Base-by-base conservation (phyloP, 331 rosid genomes). In the Quercus tomentella region DNA sequence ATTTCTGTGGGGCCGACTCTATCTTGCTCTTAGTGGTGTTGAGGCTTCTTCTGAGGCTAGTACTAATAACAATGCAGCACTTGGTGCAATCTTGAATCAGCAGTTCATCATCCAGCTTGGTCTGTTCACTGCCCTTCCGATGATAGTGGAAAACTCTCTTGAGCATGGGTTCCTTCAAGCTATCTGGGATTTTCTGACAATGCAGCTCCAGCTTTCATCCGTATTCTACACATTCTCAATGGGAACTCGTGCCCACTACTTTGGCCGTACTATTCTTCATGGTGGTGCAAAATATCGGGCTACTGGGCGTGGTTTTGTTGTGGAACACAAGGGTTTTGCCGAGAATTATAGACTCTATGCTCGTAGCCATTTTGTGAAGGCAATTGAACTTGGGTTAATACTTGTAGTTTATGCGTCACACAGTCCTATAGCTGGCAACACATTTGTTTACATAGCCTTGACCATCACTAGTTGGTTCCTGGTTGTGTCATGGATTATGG, bases 211-310 rank as follows among this genome's bases (percentile, higher is more conserved):
- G 80, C 94, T 94, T 83, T 92, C 98, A 57, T 92, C 97, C 66
- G 96, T 94, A 77, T 94, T 94, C 78, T 94, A 84, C 88, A 85
- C 97, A 67, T 94, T 94, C 86, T 92, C 97, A 20, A 82, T 92
- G 93, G 97, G 98, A 65, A 92, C 98, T 2, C 94, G 94, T 33
- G 82, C 93, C 74, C 98, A 94, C 76, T 94, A 78, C 83, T 92
- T 92, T 76, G 98, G 98, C 68, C 84, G 93, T 73, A 92, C 97
- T 12, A 84, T 94, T 65, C 97, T 94, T 69, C 98, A 92, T 23
- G 98, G 98, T 10, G 97, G 98, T 70, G 98, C 97, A 23, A 89
- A 92, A 79, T 94, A 94, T 71, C 89, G 97, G 22, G 97, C 97
- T 0, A 94, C 97, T 1, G 98, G 98, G 16, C 97, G 97, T 58